A percentile compares a stretch with the other conserved stretches of the same genome.
Evolutionary conservation across 306 rosid species (phyloP).

Genomic region (Cajanus cajan): DNA sequence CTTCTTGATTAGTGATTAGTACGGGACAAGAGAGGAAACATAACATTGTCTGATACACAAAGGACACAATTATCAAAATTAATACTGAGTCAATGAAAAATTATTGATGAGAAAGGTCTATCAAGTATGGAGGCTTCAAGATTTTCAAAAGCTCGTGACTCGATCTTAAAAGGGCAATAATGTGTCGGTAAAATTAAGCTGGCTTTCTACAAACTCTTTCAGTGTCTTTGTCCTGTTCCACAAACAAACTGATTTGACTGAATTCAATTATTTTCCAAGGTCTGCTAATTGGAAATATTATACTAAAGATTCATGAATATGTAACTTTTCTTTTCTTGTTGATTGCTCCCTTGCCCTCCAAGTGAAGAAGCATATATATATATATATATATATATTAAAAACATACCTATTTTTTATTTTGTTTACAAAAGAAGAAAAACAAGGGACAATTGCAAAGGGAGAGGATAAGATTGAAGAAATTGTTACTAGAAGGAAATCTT

Average conservation of each 20-base stretch:
- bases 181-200: not conserved
- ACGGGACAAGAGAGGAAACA: not conserved
- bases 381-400: not conserved
- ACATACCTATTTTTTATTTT: not conserved
- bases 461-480: not conserved
- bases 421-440: not conserved
- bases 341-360: not conserved
- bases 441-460: not conserved
- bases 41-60: constrained; percentile 17
- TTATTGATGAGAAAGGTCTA: constrained; percentile 1
- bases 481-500: not conserved
- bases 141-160: not conserved
- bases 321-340: not conserved
- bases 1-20: constrained; percentile 13
- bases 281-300: not conserved
- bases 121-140: not conserved
- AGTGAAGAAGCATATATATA: not conserved
- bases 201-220: not conserved
- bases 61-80: not conserved
- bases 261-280: not conserved
- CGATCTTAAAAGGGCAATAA: not conserved
- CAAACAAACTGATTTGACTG: not conserved
- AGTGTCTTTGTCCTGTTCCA: not conserved
- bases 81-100: constrained; percentile 16
- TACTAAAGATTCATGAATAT: not conserved